Evolutionary conservation across 1,284 basidiomycete species (phyloP), one percentile per base, ranked within the genome.

Genomic region (Psilocybe mexicana): DNA sequence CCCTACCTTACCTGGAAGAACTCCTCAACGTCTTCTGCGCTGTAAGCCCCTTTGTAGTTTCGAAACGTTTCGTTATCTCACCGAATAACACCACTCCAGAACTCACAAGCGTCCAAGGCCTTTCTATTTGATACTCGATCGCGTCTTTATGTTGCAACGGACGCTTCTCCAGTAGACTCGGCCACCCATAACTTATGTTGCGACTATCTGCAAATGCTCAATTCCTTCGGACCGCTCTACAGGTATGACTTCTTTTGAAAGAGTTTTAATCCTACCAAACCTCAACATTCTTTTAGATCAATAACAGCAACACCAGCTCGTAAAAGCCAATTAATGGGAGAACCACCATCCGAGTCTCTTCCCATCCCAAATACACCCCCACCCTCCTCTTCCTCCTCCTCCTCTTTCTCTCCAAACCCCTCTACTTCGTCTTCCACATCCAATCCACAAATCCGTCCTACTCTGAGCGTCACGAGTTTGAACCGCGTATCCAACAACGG

Each of bases 81-180:
- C 54, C n/a, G 58, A 35, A 55, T 43, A 25, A 25, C 45, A 14
- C 51, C 50, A 28, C 44, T 57, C 28, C 35, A 94, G 88, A 93
- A 94, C 60, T 95, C 92, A 1, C 90, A 92, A 65, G 90, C 95
- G 45, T 89, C 93, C 42, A 98, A 97, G 72, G 92, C 93, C 0
- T 98, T 96, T 71, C 74, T 98, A 10, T 98, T 98, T 67, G 96
- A 99, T 70, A 86, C 87, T 3, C 83, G 83, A 4, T 93, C 93
- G 18, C 83, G 93, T 53, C 80, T 98, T 35, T 96, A 95, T 66
- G 82, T 98, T 23, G 94, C 94, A 1, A 94, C 95, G 5, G 96
- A 99, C 69, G 88, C 90, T 18, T 93, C 93, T 0, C 94, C 96
- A 0, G 92, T 97, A 28, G 96, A 98, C 70, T 83, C 89, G 54